Percentiles rank a stretch among this genome's conserved stretches.
Conservation (phyloP, 169 alveolate species). For the Plasmodium relictum region DNA sequence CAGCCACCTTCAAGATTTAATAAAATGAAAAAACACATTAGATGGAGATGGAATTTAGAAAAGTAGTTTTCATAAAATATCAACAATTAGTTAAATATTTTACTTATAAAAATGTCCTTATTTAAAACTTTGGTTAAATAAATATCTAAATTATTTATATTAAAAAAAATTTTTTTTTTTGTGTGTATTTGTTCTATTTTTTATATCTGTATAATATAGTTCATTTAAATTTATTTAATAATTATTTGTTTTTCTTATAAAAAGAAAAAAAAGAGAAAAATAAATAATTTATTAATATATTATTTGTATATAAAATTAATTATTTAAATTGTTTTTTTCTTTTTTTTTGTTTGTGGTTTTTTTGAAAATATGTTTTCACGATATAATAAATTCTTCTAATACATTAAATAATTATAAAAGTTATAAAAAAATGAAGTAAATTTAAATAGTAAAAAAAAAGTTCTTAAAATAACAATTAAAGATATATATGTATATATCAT, state of each 20-base stretch:
- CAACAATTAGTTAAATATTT: not conserved
- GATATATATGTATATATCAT: not conserved
- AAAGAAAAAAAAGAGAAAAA: too few relatives aligned
- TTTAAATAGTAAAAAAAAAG: too few relatives aligned
- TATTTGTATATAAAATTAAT: too few relatives aligned
- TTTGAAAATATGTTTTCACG: too few relatives aligned
- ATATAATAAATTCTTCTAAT: too few relatives aligned
- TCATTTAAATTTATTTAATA: too few relatives aligned
- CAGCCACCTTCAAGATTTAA: slow-evolving; percentile 88
- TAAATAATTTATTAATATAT: too few relatives aligned
- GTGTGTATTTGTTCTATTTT: not conserved
- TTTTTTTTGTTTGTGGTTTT: not conserved
- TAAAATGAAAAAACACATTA: slow-evolving; percentile 82
- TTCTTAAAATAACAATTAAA: too few relatives aligned
- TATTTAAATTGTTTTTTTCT: not conserved
- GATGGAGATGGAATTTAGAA: slow-evolving; percentile 88
- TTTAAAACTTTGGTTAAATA: slow-evolving; percentile 5
- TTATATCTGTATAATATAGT: not conserved
- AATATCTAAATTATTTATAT: not conserved
- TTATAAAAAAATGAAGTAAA: too few relatives aligned
- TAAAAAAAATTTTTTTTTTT: not conserved
- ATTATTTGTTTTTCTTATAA: too few relatives aligned
- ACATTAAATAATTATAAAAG: too few relatives aligned
- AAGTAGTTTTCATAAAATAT: slow-evolving; percentile 31
- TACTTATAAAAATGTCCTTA: not conserved